Conservation (phyloP, 306 rosid genomes). For the Betula pendula region DNA sequence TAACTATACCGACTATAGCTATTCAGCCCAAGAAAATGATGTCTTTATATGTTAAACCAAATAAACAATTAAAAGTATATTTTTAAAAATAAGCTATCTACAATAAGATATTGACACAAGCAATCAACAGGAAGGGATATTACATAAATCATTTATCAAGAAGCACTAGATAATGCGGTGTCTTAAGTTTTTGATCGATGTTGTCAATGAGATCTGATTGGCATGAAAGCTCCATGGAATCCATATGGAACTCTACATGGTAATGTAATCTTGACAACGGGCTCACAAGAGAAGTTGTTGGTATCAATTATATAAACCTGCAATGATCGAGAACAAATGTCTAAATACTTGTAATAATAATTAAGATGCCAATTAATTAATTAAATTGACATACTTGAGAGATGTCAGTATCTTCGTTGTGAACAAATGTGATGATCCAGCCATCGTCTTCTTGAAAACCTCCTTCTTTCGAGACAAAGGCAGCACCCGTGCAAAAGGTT, state of each 20-base stretch:
- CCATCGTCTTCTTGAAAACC: constrained; percentile 54
- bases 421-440: constrained; percentile 57
- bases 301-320: constrained; percentile 37
- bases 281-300: constrained; percentile 27
- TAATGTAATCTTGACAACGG: constrained; percentile 28
- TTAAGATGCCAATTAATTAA: background rate
- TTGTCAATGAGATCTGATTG: constrained; percentile 31
- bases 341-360: no score
- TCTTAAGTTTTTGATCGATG: no score
- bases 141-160: no score
- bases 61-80: no score
- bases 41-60: no score
- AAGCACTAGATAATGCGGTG: no score
- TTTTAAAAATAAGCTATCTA: no score
- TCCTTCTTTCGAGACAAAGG: constrained; percentile 36
- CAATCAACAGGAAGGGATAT: no score
- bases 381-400: constrained; percentile 35
- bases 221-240: constrained; percentile 71
- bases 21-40: no score
- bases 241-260: constrained; percentile 49
- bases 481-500: constrained; percentile 44
- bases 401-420: constrained; percentile 41
- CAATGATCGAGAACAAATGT: background rate
- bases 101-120: no score
- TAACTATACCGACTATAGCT: no score